A percentile compares a stretch with the other conserved stretches of the same genome.
These are phyloP conservation scores for Hymenoscyphus infarciens DNA, from an alignment of 2,329 filamentous ascomycete species.

Conservation along the genomic window DNA sequence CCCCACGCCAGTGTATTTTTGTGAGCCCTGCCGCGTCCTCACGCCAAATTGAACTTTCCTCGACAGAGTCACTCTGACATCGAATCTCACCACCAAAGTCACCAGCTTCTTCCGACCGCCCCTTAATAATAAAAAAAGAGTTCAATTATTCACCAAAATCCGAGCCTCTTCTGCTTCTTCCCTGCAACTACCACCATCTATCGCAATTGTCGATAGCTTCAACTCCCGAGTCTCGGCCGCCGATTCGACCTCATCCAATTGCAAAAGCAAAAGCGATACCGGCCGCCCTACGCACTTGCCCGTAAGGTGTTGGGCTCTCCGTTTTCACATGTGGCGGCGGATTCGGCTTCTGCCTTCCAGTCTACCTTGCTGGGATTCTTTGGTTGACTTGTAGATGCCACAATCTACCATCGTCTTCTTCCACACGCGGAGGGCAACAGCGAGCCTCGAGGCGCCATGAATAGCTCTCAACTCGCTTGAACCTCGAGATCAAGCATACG, in stretches of 20 bases:
- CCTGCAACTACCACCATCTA: not conserved
- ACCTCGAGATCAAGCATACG: not conserved
- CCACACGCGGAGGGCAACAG: not conserved
- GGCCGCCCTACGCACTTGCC: not conserved
- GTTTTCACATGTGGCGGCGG: not conserved
- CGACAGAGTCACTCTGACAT: no score
- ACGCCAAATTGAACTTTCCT: no score
- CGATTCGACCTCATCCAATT: not conserved
- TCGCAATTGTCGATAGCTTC: not conserved
- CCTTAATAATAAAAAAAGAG: no score
- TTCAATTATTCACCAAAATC: not conserved
- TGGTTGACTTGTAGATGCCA: not conserved
- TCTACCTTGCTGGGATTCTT: not conserved
- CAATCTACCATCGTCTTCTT: not conserved
- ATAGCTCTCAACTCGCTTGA: not conserved
- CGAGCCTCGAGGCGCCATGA: slow-evolving; percentile 5
- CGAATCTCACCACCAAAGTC: no score
- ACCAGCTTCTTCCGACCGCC: no score
- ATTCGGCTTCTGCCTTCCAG: not conserved
- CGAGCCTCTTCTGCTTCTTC: not conserved
- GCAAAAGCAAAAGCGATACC: not conserved
- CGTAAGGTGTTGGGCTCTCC: not conserved
- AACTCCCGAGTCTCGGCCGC: not conserved
- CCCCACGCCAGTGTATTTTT: no score
- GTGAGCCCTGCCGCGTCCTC: no score